Conservation (phyloP, 805 yeast genomes). For the Nakazawaea peltata region DNA sequence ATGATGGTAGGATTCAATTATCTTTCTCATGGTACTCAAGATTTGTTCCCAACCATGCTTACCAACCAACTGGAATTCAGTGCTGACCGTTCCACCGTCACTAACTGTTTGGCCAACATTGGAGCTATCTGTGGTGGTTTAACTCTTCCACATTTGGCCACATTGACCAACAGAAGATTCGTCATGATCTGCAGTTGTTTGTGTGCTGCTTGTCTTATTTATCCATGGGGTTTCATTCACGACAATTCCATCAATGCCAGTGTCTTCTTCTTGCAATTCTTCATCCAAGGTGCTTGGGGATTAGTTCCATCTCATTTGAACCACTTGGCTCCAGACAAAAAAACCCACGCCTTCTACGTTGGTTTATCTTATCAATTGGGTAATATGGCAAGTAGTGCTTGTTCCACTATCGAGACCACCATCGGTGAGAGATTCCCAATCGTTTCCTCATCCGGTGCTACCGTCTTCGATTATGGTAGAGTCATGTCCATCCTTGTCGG, state of each 20-base stretch:
- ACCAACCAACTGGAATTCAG: slow-evolving; percentile 35
- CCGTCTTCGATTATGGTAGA: slow-evolving; percentile 41
- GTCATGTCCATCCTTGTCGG: slow-evolving; percentile 65
- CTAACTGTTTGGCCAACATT: slow-evolving; percentile 47
- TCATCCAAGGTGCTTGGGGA: slow-evolving; percentile 68
- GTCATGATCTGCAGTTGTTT: slow-evolving; percentile 43
- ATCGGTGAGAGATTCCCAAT: slow-evolving; percentile 49
- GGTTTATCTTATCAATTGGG: slow-evolving; percentile 65
- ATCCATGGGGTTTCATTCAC: slow-evolving; percentile 52
- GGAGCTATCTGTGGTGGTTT: slow-evolving; percentile 55
- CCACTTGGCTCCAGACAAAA: slow-evolving; percentile 54
- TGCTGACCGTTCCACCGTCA: slow-evolving; percentile 39
- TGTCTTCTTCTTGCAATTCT: slow-evolving; percentile 52
- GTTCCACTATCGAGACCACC: slow-evolving; percentile 60
- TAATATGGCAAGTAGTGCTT: slow-evolving; percentile 58
- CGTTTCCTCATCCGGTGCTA: slow-evolving; percentile 17
- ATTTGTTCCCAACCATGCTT: slow-evolving; percentile 49
- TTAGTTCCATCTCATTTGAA: slow-evolving; percentile 54
- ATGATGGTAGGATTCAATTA: slow-evolving; percentile 59
- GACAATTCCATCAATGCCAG: slow-evolving; percentile 44
- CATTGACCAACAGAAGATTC: slow-evolving; percentile 46
- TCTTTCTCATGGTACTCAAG: slow-evolving; percentile 58
- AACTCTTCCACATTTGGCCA: slow-evolving; percentile 44
- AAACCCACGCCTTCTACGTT: slow-evolving; percentile 45
- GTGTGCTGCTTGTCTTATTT: slow-evolving; percentile 50